Evolutionary conservation across 805 yeast species (phyloP).

Genomic region (Kazachstania taianensis): DNA sequence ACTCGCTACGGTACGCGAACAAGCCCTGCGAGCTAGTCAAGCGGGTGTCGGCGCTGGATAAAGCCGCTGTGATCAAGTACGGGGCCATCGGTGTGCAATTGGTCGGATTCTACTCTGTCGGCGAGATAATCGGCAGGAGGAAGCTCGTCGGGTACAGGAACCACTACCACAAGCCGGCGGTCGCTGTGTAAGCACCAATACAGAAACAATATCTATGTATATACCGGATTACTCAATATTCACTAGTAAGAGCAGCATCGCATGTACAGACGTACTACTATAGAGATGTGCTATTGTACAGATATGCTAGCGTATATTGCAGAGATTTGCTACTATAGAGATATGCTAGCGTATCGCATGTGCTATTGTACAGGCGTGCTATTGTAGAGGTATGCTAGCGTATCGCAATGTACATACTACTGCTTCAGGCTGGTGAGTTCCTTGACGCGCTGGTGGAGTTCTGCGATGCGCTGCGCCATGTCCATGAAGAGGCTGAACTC

Average conservation of each 20-base stretch:
- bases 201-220: no score
- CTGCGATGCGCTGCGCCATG: conserved; percentile 63
- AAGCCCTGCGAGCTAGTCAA: conserved; percentile 51
- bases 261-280: background rate
- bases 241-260: no score
- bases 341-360: no score
- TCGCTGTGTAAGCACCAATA: no score
- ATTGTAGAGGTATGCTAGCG: no score
- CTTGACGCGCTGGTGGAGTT: conserved; percentile 47
- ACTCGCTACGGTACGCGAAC: conserved; percentile 35
- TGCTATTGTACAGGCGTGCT: no score
- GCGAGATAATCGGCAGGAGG: conserved; percentile 96
- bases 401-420: no score
- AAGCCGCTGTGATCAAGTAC: conserved; percentile 51
- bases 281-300: no score
- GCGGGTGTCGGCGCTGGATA: conserved; percentile 34
- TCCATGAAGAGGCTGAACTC: conserved; percentile 68
- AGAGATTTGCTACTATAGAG: no score
- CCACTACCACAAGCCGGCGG: no score
- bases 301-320: no score
- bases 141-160: conserved; percentile 73
- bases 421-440: conserved; percentile 8
- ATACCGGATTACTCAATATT: no score
- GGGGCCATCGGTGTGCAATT: conserved; percentile 75
- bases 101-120: conserved; percentile 83